Evolutionary conservation across 345 rosid species (phyloP), one percentile per base, ranked within the genome.

Genomic region (Brassica juncea): DNA sequence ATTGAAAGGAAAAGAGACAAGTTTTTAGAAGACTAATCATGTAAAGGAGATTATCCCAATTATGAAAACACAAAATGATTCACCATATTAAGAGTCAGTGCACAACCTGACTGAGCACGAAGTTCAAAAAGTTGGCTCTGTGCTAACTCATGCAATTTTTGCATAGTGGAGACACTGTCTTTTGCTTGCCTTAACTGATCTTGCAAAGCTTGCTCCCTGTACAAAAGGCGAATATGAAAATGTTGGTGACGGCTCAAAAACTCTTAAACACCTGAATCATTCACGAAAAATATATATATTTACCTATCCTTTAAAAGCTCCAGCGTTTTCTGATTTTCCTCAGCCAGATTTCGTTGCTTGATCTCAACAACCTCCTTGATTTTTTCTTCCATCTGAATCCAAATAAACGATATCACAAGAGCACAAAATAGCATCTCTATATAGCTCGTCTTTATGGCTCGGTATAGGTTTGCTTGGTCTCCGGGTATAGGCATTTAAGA

Each of bases 361-460:
- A 95, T 91, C 88, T 95, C 99, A 85, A 95, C 98, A 74, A 93
- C 87, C 85, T 95, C 99, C 85, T 91, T 95, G 67, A 95, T 94
- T 80, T 95, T 95, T 86, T 95, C 99, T 87, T 95, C 99, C 98
- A 90, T 95, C 99, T 95, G 82, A 74, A 74, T 70, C 72, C 73
- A 78, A 25, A 39, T 28, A 27, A 52, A 58, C 44, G 47, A 25
- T 37, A 72, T 57, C 65, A 34, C 55, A 19, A 19, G 19, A 19
- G 19, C 19, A 19, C 19, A 19, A 19, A 19, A 19, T 19, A 19
- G 21, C 21, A 19, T 19, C 16, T 42, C 68, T 55, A 21, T 9
- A 63, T 12, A 62, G 82, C 49, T 73, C 55, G 8, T 39, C 62
- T 37, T 15, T 37, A 49, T 52, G 34, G 30, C 54, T 74, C 55